Evolutionary conservation across 768 basidiomycete genomes (phyloP).

Genomic region (Boletus rufocinnamomeus): DNA sequence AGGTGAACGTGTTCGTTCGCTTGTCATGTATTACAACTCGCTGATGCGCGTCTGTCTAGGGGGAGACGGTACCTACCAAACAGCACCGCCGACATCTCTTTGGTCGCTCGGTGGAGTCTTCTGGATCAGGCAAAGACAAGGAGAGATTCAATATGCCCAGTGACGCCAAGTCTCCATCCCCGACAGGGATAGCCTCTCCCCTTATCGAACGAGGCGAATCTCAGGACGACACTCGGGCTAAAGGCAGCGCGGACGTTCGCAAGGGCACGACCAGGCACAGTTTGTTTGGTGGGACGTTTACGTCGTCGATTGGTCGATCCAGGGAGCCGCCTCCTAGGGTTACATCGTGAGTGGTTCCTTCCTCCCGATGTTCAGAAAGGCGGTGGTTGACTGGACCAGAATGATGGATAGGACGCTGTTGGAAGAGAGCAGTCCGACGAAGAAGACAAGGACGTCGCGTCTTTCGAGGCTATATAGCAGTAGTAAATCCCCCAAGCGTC

Average conservation of each 20-base stretch:
- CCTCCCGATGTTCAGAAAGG: not conserved
- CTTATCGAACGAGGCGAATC: conserved; percentile 23
- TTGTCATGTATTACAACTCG: not conserved
- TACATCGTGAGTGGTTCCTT: conserved; percentile 52
- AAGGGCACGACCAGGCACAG: conserved; percentile 65
- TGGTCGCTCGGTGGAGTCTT: conserved; percentile 52
- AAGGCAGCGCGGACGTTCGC: conserved; percentile 51
- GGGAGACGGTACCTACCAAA: conserved; percentile 47
- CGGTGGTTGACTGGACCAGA: not conserved
- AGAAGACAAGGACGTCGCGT: conserved; percentile 50
- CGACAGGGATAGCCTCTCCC: conserved; percentile 25
- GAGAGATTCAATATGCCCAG: conserved; percentile 35
- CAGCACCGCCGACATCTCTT: conserved; percentile 56
- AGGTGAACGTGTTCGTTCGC: conserved; percentile 48
- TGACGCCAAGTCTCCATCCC: conserved; percentile 30
- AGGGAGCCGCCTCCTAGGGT: conserved; percentile 84
- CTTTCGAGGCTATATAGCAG: conserved; percentile 48
- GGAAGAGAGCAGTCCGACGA: conserved; percentile 39
- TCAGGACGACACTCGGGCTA: conserved; percentile 41
- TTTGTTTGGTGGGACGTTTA: conserved; percentile 74
- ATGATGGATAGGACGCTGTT: conserved; percentile 28
- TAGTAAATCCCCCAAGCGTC: conserved; percentile 18
- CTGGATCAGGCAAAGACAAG: conserved; percentile 35
- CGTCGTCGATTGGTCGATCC: conserved; percentile 59
- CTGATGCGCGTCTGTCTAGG: conserved; percentile 37